Base-by-base conservation (phyloP, 2,329 filamentous ascomycete species). In the Meredithiella fracta region DNA sequence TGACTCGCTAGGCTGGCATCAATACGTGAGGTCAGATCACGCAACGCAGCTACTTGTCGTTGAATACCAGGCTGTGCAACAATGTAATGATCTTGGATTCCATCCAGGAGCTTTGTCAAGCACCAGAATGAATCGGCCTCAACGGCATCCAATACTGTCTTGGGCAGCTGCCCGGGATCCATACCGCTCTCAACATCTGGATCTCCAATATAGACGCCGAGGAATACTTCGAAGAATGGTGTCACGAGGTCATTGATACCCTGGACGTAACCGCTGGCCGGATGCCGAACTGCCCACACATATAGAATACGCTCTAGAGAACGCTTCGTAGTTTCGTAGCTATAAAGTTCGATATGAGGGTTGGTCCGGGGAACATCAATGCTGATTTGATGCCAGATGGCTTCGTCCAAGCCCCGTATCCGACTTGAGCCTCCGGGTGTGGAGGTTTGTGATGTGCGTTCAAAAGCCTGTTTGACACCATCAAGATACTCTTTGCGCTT, bases 101-200 rank as follows among this genome's bases (percentile, higher is more conserved):
- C 92, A 66, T 98, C 92, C n/a, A 98, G 77, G 9, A 98, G 76
- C 68, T 98, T 98, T 0, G 92, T 96, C 59, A 98, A 73, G 68
- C 92, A 98, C 92, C 92, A 98, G 67, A 97, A 98, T 0, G 89
- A 88, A 70, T 98, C 92, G 5, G 92, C 92, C 70, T 98, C 92
- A 5, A 98, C 92, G 0, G 92, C 92, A 67, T 98, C 92, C 40
- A 98, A 73, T 5, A 98, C 94, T 37, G 88, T 77, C 66, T 82
- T 85, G 1, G 92, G 92, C 37, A 98, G 71, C 68, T 97, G 91
- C 1, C 91, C 92, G 0, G 92, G 92, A 67, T 98, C 92, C 89
- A 98, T 96, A 56, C 90, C 91, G 58, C 80, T 83, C 67, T 95
- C 89, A 50, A 97, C 87, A 65, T 96, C 84, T 26, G 84, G 79